phyloP scores from a whole-genome alignment of 2,329 filamentous ascomycete species.

The Beauveria pseudobassiana region DNA sequence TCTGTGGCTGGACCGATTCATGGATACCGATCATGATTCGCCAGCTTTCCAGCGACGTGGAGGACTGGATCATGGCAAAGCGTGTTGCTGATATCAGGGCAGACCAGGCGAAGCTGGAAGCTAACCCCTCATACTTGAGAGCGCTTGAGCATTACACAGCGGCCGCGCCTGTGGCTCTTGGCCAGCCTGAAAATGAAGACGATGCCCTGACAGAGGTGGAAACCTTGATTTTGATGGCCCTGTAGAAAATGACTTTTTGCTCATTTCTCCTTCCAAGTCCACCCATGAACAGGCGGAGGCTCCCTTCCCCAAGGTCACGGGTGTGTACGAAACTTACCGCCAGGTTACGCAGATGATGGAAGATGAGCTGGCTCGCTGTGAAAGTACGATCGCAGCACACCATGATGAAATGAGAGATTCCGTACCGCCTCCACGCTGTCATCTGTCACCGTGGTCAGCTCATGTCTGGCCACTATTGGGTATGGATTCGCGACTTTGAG shows the following conservation, averaged over 20 bases:
- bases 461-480: slow-evolving; percentile 85
- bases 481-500: slow-evolving; percentile 89
- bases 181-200: slow-evolving; percentile 3
- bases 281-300: background rate
- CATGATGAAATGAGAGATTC: slow-evolving; percentile 51
- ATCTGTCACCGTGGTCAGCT: slow-evolving; percentile 80
- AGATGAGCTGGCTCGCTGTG: slow-evolving; percentile 29
- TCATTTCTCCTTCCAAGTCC: slow-evolving; percentile 17
- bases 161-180: background rate
- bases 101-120: slow-evolving; percentile 21
- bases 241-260: slow-evolving; percentile 28
- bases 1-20: slow-evolving; percentile 83
- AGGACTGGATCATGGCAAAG: slow-evolving; percentile 68
- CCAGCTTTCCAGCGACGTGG: slow-evolving; percentile 56
- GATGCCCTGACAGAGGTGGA: slow-evolving; percentile 17
- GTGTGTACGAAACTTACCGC: slow-evolving; percentile 18
- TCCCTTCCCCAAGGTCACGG: slow-evolving; percentile 11
- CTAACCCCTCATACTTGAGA: slow-evolving; percentile 19
- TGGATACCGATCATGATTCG: slow-evolving; percentile 57
- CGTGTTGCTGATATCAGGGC: slow-evolving; percentile 50
- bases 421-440: slow-evolving; percentile 82
- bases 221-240: slow-evolving; percentile 31
- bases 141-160: slow-evolving; percentile 21
- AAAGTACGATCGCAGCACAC: slow-evolving; percentile 21
- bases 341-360: slow-evolving; percentile 37